These are phyloP conservation scores for Papilionanthe hybrid DNA, from an alignment of 116 monocot species.

Conservation along the genomic window DNA sequence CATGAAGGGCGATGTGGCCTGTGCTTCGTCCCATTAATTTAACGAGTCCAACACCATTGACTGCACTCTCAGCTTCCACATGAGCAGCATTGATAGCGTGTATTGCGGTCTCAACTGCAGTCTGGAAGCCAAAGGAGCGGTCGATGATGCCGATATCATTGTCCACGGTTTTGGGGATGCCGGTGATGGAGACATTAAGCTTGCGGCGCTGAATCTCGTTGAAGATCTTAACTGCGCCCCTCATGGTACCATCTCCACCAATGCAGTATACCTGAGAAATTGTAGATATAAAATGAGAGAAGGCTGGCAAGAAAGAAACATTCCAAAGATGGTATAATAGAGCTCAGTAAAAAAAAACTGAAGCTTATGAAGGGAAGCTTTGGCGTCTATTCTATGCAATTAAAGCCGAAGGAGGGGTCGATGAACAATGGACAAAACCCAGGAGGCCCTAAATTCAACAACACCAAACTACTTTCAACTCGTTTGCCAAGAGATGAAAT, in stretches of 20 bases:
- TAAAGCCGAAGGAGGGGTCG: too few relatives aligned
- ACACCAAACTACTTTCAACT: too few relatives aligned
- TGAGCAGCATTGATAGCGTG: conserved; percentile 61
- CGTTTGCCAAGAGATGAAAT: too few relatives aligned
- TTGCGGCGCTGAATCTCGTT: conserved; percentile 39
- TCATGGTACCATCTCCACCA: conserved; percentile 84
- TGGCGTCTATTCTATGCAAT: too few relatives aligned
- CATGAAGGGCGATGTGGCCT: conserved; percentile 69
- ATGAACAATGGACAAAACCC: too few relatives aligned
- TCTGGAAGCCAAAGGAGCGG: conserved; percentile 75
- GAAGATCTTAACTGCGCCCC: conserved; percentile 55
- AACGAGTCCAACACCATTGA: conserved; percentile 73
- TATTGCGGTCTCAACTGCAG: conserved; percentile 70
- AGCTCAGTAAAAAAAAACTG: too few relatives aligned
- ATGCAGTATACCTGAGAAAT: conserved; percentile 48
- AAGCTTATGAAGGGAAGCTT: too few relatives aligned
- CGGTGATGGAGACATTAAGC: conserved; percentile 47
- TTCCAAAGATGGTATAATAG: too few relatives aligned
- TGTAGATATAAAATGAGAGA: neutral
- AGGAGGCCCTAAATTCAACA: too few relatives aligned
- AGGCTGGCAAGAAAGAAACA: neutral
- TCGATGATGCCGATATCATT: conserved; percentile 83
- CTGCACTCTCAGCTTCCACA: conserved; percentile 71
- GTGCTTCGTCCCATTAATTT: conserved; percentile 82
- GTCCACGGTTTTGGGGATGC: conserved; percentile 81